Percentiles rank a stretch among this genome's conserved stretches.
phyloP scores from a whole-genome alignment of 768 basidiomycete genomes.

The Trametes villosa region DNA sequence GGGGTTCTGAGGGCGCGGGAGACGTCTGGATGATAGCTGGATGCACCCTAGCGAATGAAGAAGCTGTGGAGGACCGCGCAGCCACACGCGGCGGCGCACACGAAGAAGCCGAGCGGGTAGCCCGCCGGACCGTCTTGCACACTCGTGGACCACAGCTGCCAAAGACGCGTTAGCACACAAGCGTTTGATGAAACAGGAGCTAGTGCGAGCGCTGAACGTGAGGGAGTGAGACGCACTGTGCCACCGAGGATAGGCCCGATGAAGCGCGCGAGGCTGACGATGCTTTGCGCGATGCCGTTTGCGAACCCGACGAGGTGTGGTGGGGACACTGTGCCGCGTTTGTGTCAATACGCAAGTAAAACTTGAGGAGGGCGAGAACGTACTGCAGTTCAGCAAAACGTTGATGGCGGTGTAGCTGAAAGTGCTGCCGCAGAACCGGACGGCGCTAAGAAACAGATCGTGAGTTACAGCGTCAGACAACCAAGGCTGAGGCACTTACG shows the following conservation, averaged over 20 bases:
- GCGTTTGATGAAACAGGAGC: not conserved
- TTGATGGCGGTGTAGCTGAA: conserved; percentile 92
- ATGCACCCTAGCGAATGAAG: conserved; percentile 74
- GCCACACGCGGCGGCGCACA: conserved; percentile 63
- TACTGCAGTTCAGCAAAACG: conserved; percentile 86
- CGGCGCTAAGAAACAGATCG: conserved; percentile 67
- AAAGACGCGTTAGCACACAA: conserved; percentile 16
- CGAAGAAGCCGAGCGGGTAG: conserved; percentile 75
- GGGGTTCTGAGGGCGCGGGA: too few species aligned
- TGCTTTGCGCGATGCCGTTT: conserved; percentile 95
- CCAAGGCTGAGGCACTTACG: conserved; percentile 52
- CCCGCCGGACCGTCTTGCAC: conserved; percentile 70
- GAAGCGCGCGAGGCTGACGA: conserved; percentile 92
- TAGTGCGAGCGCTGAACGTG: not conserved
- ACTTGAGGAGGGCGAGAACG: conserved; percentile 24
- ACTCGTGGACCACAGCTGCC: conserved; percentile 74
- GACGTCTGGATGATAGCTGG: too few species aligned
- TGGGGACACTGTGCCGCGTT: conserved; percentile 72
- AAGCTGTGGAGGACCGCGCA: conserved; percentile 72
- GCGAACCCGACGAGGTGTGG: conserved; percentile 87
- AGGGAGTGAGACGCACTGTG: conserved; percentile 54
- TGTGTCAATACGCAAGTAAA: not conserved
- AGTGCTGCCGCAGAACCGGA: conserved; percentile 86
- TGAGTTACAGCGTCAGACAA: conserved; percentile 74
- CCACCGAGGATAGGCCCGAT: conserved; percentile 86